Conservation (phyloP, 306 rosid species). For the Potentilla sterilis region DNA sequence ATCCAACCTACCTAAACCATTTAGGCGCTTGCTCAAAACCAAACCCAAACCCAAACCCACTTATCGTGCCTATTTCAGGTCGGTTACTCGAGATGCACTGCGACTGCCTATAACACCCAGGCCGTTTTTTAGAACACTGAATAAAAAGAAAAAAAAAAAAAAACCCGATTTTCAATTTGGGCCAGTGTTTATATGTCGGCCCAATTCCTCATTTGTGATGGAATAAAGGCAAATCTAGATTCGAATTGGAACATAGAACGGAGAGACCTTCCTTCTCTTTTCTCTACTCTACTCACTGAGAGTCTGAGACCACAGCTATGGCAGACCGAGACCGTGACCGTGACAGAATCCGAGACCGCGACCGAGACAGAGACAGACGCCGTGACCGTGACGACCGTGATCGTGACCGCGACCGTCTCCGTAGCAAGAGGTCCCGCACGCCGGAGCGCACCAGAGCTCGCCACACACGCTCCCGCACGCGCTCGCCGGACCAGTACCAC, state of each 20-base stretch:
- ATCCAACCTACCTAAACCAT: too few relatives aligned
- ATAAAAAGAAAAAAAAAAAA: too few relatives aligned
- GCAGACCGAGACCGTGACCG: conserved; percentile 44
- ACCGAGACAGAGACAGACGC: conserved; percentile 44
- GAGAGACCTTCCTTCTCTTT: too few relatives aligned
- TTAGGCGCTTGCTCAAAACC: too few relatives aligned
- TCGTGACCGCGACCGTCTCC: conserved; percentile 55
- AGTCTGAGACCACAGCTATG: conserved; percentile 28
- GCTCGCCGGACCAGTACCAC: conserved; percentile 53
- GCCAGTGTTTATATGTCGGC: not conserved
- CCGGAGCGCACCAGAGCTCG: conserved; percentile 71
- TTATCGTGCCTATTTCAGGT: too few relatives aligned
- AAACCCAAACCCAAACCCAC: too few relatives aligned
- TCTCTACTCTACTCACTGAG: not conserved
- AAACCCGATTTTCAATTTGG: not conserved
- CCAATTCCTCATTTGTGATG: not conserved
- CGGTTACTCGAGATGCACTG: too few relatives aligned
- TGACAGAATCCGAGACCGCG: conserved; percentile 35
- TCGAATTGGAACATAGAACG: not conserved
- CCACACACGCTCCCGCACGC: conserved; percentile 63
- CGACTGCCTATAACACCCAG: too few relatives aligned
- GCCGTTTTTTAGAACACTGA: too few relatives aligned
- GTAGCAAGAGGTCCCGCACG: conserved; percentile 69
- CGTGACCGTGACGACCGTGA: conserved; percentile 46
- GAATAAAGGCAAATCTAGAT: too few relatives aligned